A percentile compares a stretch with the other conserved stretches of the same genome.
These are phyloP conservation scores for Lepidium didymum DNA, from an alignment of 345 rosid species.

Conservation along the genomic window DNA sequence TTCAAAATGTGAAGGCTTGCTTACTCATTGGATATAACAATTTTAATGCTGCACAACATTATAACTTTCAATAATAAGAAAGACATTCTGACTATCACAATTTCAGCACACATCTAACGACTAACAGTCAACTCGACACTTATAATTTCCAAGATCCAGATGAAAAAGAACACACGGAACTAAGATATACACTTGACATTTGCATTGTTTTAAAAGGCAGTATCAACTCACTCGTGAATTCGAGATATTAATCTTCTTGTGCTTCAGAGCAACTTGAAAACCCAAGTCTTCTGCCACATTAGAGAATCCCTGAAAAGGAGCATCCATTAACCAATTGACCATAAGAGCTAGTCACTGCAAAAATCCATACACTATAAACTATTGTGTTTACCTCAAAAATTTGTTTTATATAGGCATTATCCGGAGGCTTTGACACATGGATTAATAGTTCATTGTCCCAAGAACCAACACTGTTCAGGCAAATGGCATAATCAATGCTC, in stretches of 20 bases:
- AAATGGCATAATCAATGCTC: slow-evolving; percentile 94
- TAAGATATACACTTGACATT: not conserved
- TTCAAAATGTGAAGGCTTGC: not conserved
- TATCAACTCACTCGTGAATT: slow-evolving; percentile 81
- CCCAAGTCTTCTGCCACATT: slow-evolving; percentile 76
- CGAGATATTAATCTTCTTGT: slow-evolving; percentile 93
- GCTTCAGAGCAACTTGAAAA: slow-evolving; percentile 73
- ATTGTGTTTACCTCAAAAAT: slow-evolving; percentile 80
- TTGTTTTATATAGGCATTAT: slow-evolving; percentile 81
- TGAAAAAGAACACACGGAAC: not conserved
- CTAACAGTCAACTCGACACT: not conserved
- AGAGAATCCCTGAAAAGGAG: slow-evolving; percentile 61
- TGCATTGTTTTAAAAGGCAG: not conserved
- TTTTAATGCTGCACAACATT: not conserved
- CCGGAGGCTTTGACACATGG: slow-evolving; percentile 96
- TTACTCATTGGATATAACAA: not conserved
- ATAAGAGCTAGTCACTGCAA: slow-evolving; percentile 12
- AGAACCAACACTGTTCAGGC: slow-evolving; percentile 91
- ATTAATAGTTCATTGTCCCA: slow-evolving; percentile 64
- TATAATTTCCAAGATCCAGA: not conserved
- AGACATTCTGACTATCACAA: not conserved
- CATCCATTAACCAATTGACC: slow-evolving; percentile 15
- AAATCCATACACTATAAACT: not conserved
- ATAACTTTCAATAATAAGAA: not conserved
- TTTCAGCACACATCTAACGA: not conserved